Percentiles rank a stretch among this genome's conserved stretches.
Evolutionary conservation across 2,329 filamentous ascomycete species (phyloP).

Genomic region (Aspergillus ochraceoroseus): DNA sequence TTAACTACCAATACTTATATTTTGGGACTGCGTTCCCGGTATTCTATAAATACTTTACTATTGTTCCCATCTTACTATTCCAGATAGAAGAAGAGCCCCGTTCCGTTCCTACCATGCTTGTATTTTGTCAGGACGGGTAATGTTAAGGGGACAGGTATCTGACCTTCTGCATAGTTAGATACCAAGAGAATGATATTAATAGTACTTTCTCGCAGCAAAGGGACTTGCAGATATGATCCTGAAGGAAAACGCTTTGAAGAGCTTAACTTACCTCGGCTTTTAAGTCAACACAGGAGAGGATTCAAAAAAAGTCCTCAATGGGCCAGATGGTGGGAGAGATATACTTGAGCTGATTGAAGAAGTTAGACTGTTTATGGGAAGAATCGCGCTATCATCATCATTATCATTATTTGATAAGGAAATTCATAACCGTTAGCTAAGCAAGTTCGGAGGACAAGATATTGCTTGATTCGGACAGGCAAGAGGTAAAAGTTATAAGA

Average conservation of each 20-base stretch:
- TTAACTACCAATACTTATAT: constrained; percentile 84
- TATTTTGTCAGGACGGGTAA: constrained; percentile 55
- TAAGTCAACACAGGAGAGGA: constrained; percentile 27
- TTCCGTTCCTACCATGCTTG: constrained; percentile 44
- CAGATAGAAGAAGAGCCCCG: constrained; percentile 24
- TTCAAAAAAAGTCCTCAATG: constrained; percentile 15
- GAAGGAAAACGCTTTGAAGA: constrained; percentile 28
- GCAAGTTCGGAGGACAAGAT: too few species aligned
- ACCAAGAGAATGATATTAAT: too few species aligned
- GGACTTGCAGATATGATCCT: constrained; percentile 56
- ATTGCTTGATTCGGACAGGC: too few species aligned
- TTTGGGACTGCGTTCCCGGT: constrained; percentile 65
- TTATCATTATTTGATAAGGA: too few species aligned
- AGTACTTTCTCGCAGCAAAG: constrained; percentile 57
- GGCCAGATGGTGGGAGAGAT: constrained; percentile 22
- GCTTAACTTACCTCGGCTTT: constrained; percentile 34
- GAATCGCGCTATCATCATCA: too few species aligned
- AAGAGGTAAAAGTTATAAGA: too few species aligned
- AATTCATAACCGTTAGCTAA: too few species aligned
- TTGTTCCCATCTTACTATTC: constrained; percentile 41
- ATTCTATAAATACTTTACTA: constrained; percentile 70
- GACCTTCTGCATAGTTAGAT: too few species aligned
- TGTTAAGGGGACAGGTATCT: constrained; percentile 56
- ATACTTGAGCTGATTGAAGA: too few species aligned
- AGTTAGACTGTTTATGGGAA: too few species aligned